A percentile compares a stretch with the other conserved stretches of the same genome.
phyloP scores from a whole-genome alignment of 768 basidiomycete species.

The Naganishia kalamii region DNA sequence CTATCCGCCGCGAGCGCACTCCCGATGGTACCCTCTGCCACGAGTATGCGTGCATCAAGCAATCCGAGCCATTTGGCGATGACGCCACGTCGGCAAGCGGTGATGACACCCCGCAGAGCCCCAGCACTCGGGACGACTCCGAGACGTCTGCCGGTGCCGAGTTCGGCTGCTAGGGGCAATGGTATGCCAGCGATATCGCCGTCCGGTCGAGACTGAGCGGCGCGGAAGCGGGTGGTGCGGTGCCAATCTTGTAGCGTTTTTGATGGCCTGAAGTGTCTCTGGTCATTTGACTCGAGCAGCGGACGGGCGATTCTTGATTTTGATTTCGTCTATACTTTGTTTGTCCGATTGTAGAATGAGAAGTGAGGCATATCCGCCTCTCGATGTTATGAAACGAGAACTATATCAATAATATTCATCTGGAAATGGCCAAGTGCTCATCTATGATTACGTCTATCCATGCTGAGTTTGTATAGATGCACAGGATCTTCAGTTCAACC shows the following conservation, averaged over 20 bases:
- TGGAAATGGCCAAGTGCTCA: not conserved
- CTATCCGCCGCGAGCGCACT: slow-evolving; percentile 28
- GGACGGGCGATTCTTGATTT: not conserved
- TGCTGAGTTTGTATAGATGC: no score
- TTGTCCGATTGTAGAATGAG: not conserved
- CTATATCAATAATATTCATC: not conserved
- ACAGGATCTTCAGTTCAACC: no score
- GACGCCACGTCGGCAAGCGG: slow-evolving; percentile 12
- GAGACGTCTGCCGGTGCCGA: slow-evolving; percentile 2
- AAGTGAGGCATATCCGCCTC: not conserved
- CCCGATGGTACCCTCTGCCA: slow-evolving; percentile 4
- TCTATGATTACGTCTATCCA: no score
- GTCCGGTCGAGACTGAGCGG: not conserved
- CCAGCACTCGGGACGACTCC: slow-evolving; percentile 1
- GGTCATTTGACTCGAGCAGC: not conserved
- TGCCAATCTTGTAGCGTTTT: not conserved
- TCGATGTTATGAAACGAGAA: not conserved
- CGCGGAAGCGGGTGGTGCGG: not conserved
- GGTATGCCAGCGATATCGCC: not conserved
- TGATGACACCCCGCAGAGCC: slow-evolving; percentile 8
- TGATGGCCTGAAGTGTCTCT: not conserved
- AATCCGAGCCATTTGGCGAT: not conserved
- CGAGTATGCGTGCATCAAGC: slow-evolving; percentile 1
- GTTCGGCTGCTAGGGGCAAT: not conserved
- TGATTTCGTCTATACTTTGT: slow-evolving; percentile 13